phyloP scores from a whole-genome alignment of 495 filamentous ascomycete species.

The Chaetomium cochliodes region DNA sequence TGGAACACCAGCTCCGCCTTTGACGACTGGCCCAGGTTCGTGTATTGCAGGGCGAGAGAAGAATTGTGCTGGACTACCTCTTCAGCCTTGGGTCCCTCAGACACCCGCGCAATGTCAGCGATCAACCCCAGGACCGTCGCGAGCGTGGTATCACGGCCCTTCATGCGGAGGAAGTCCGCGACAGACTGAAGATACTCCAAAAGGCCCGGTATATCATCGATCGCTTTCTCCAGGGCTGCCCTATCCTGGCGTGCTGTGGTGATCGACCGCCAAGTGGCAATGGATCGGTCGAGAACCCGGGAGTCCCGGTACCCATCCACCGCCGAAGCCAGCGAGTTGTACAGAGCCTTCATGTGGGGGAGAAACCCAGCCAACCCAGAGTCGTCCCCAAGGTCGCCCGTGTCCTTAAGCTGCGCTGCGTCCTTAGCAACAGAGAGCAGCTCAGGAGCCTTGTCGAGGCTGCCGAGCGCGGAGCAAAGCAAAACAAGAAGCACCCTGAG shows the following conservation, averaged over 20 bases:
- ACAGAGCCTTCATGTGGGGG: conserved; percentile 58
- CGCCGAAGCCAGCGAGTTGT: conserved; percentile 55
- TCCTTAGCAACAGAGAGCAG: conserved; percentile 43
- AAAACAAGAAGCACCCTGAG: conserved; percentile 43
- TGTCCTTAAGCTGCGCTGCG: conserved; percentile 33
- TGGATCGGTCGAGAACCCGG: conserved; percentile 47
- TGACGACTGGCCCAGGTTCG: conserved; percentile 71
- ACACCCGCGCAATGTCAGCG: conserved; percentile 55
- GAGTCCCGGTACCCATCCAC: conserved; percentile 49
- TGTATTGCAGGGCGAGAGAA: conserved; percentile 66
- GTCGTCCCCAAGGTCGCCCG: conserved; percentile 51
- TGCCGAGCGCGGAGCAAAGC: conserved; percentile 40
- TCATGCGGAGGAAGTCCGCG: conserved; percentile 76
- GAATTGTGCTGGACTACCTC: conserved; percentile 59
- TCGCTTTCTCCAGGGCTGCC: conserved; percentile 50
- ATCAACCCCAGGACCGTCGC: conserved; percentile 49
- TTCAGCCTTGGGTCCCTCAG: conserved; percentile 50
- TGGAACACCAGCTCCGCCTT: conserved; percentile 66
- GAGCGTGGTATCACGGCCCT: conserved; percentile 55
- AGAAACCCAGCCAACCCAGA: conserved; percentile 51
- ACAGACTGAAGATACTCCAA: conserved; percentile 63
- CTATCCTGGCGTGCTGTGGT: conserved; percentile 49
- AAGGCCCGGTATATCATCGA: conserved; percentile 63
- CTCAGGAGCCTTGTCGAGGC: conserved; percentile 31
- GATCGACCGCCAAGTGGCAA: conserved; percentile 55